A percentile compares a stretch with the other conserved stretches of the same genome.
phyloP scores from a whole-genome alignment of 495 filamentous ascomycete genomes.

The Venustampulla echinocandica region DNA sequence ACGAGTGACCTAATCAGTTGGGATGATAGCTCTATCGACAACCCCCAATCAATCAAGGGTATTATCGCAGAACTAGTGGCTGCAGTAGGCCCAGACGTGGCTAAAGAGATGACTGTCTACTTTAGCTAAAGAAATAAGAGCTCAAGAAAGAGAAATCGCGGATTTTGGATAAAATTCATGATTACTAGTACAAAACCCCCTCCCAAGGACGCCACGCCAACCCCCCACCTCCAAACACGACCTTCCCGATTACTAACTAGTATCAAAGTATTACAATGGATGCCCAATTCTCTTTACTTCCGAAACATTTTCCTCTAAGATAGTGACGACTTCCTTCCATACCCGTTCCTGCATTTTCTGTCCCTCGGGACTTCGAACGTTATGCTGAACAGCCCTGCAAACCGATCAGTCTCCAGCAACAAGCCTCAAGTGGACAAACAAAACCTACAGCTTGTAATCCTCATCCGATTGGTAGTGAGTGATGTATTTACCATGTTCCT shows the following conservation, averaged over 20 bases:
- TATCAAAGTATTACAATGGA: background rate
- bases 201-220: too few species aligned
- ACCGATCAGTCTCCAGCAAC: background rate
- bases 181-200: too few species aligned
- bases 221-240: too few species aligned
- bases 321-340: constrained; percentile 29
- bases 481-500: constrained; percentile 24
- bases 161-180: background rate
- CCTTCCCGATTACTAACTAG: too few species aligned
- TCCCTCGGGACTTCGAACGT: constrained; percentile 27
- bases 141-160: background rate
- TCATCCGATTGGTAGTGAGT: constrained; percentile 20
- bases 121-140: constrained; percentile 3
- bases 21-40: constrained; percentile 47
- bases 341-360: constrained; percentile 30
- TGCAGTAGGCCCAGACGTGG: constrained; percentile 59
- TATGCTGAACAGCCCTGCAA: constrained; percentile 9
- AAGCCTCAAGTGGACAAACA: background rate
- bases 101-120: constrained; percentile 43
- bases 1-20: constrained; percentile 55
- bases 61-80: constrained; percentile 71
- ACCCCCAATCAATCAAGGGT: constrained; percentile 50
- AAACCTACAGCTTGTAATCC: constrained; percentile 23
- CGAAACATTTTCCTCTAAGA: constrained; percentile 13
- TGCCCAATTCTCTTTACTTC: constrained; percentile 15